A percentile compares a stretch with the other conserved stretches of the same genome.
Conservation (phyloP, 441 rosid species). For the Euphorbia schlechtendalii region DNA sequence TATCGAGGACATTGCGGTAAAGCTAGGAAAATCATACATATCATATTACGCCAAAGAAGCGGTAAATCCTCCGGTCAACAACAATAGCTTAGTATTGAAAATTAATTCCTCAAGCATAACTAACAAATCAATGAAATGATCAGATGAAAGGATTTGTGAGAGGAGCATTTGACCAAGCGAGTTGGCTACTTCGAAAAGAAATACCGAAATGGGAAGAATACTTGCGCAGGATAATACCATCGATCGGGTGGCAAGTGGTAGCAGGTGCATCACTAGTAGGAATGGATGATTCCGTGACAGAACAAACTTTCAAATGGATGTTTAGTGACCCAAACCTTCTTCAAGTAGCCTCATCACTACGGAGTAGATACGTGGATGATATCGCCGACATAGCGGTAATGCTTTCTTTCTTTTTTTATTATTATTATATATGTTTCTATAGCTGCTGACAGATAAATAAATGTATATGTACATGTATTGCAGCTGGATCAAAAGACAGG, state of each 20-base stretch:
- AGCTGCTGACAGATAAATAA: too few species aligned
- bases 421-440: too few species aligned
- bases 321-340: background rate
- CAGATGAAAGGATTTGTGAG: slow-evolving; percentile 4
- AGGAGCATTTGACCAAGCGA: slow-evolving; percentile 4
- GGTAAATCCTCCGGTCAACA: slow-evolving; percentile 11
- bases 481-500: slow-evolving; percentile 30
- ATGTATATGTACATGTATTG: too few species aligned
- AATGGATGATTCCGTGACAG: slow-evolving; percentile 23
- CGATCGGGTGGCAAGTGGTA: slow-evolving; percentile 12
- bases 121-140: background rate
- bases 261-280: slow-evolving; percentile 22
- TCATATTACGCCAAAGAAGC: slow-evolving; percentile 21
- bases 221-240: slow-evolving; percentile 10
- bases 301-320: slow-evolving; percentile 30
- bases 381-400: background rate
- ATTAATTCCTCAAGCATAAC: too few species aligned
- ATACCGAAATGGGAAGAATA: slow-evolving; percentile 26
- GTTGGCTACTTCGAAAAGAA: slow-evolving; percentile 10
- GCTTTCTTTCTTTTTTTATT: too few species aligned
- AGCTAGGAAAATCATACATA: slow-evolving; percentile 14
- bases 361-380: background rate
- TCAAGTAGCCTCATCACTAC: background rate
- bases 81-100: too few species aligned
- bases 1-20: background rate